Conservation (phyloP, 805 yeast species). For the Saccharomyces mikatae region DNA sequence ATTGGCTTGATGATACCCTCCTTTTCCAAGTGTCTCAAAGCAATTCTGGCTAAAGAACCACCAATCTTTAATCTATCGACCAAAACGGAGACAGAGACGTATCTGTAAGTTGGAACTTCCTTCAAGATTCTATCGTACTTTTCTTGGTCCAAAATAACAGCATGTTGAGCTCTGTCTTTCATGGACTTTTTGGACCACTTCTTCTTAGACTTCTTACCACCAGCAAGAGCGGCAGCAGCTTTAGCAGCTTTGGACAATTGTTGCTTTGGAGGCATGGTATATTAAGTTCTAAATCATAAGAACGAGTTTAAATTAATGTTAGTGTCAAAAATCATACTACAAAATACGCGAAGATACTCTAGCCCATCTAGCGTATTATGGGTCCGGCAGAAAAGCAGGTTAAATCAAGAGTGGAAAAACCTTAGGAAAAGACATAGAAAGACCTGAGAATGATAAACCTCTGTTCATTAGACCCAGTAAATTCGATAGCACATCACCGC, state of each 20-base stretch:
- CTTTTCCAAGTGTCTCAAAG: slow-evolving; percentile 88
- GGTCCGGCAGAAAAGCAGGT: neutral
- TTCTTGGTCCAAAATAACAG: slow-evolving; percentile 94
- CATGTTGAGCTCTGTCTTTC: slow-evolving; percentile 99
- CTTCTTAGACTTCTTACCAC: slow-evolving; percentile 99
- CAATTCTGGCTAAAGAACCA: slow-evolving; percentile 98
- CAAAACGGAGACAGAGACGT: slow-evolving; percentile 92
- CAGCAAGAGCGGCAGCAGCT: slow-evolving; percentile 99
- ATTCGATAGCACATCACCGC: neutral
- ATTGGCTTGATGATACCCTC: slow-evolving; percentile 94
- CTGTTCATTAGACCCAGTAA: neutral
- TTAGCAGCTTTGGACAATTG: slow-evolving; percentile 99
- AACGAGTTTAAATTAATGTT: neutral
- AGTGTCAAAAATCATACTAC: neutral
- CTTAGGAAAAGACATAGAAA: neutral
- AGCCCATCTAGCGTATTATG: neutral
- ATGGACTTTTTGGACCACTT: slow-evolving; percentile 99
- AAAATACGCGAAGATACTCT: neutral
- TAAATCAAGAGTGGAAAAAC: neutral
- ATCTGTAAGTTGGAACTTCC: slow-evolving; percentile 99
- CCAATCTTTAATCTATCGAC: slow-evolving; percentile 99
- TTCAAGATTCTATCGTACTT: slow-evolving; percentile 98
- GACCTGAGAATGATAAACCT: neutral
- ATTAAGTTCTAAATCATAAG: slow-evolving; percentile 4
- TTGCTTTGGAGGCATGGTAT: slow-evolving; percentile 95